A percentile compares a stretch with the other conserved stretches of the same genome.
Conservation (phyloP, 1,139 yeast species). For the Arxiozyma bovina region DNA sequence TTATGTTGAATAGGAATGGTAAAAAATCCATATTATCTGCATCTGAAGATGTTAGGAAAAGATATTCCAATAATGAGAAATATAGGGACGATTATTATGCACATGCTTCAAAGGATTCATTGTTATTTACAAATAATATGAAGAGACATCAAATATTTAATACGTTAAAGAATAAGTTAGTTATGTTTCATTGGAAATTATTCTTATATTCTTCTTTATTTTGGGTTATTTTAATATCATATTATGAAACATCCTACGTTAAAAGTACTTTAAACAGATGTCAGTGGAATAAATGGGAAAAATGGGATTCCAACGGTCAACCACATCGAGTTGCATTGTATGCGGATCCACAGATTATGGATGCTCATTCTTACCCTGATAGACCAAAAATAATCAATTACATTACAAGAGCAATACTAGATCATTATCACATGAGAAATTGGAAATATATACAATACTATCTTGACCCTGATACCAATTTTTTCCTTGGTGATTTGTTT, state of each 20-base stretch:
- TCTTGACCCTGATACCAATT: slow-evolving; percentile 64
- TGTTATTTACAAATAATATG: neutral
- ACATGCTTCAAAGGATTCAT: neutral
- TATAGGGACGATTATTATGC: neutral
- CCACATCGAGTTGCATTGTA: slow-evolving; percentile 62
- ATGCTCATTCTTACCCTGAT: slow-evolving; percentile 58
- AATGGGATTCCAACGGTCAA: slow-evolving; percentile 35
- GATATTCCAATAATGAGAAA: neutral
- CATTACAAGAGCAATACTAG: slow-evolving; percentile 42
- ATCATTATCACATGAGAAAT: slow-evolving; percentile 71
- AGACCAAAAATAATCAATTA: slow-evolving; percentile 41
- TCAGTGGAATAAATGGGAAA: slow-evolving; percentile 58
- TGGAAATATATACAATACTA: slow-evolving; percentile 51
- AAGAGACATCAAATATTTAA: neutral
- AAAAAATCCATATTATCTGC: neutral
- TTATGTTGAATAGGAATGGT: neutral
- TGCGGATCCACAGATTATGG: slow-evolving; percentile 93
- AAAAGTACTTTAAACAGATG: slow-evolving; percentile 43
- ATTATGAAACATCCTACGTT: slow-evolving; percentile 55
- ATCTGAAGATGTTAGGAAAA: neutral
- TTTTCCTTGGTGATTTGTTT: slow-evolving; percentile 83
- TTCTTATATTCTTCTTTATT: slow-evolving; percentile 13
- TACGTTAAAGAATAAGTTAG: neutral
- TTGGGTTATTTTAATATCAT: slow-evolving; percentile 48
- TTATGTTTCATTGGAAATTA: slow-evolving; percentile 20